A percentile compares a stretch with the other conserved stretches of the same genome.
Conservation (phyloP, 2,329 filamentous ascomycete species). For the Calonectria multiphialidica region DNA sequence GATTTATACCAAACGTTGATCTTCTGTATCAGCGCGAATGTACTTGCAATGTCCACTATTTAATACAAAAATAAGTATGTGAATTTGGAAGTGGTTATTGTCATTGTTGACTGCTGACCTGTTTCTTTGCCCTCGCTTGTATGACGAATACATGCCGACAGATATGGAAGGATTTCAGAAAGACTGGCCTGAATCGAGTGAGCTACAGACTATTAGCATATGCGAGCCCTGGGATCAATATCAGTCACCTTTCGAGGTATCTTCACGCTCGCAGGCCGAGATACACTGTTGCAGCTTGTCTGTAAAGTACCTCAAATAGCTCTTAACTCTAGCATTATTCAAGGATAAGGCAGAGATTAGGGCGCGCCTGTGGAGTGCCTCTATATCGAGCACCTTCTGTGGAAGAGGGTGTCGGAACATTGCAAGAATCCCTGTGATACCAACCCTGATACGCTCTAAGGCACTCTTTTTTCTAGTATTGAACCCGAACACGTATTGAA, state of each 20-base stretch:
- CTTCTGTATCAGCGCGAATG: neutral
- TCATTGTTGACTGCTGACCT: neutral
- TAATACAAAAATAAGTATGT: neutral
- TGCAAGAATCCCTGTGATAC: neutral
- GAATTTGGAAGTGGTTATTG: neutral
- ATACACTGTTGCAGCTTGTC: neutral
- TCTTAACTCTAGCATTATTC: neutral
- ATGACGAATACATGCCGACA: neutral
- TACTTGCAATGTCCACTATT: neutral
- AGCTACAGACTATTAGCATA: neutral
- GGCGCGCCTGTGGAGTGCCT: neutral
- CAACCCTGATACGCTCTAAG: neutral
- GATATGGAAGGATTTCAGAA: neutral
- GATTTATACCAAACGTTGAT: neutral
- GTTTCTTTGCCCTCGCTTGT: neutral
- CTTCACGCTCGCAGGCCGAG: neutral
- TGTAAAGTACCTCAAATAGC: neutral
- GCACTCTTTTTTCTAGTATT: neutral
- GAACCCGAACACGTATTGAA: constrained; percentile 16
- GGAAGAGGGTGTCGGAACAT: neutral
- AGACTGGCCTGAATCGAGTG: neutral
- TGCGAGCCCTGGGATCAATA: too few relatives aligned
- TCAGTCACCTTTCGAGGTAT: neutral
- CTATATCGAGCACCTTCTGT: neutral
- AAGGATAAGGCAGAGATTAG: neutral